Percentiles rank a stretch among this genome's conserved stretches.
Conservation (phyloP, 495 filamentous ascomycete genomes). For the Friedmanniomyces endolithicus region DNA sequence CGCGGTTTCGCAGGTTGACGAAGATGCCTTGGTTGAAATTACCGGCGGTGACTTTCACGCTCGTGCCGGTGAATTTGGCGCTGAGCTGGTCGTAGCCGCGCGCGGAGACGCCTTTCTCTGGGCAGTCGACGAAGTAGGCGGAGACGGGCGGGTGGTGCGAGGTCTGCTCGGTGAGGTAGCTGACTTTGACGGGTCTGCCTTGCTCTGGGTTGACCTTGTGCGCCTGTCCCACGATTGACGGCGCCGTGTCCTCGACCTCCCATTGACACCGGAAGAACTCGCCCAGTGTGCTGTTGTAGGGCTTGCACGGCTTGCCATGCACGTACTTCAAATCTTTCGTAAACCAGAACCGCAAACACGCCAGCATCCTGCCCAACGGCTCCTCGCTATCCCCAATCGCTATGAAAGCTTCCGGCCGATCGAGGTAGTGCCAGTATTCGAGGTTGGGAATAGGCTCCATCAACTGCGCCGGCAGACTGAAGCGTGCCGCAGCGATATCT, state of each 20-base stretch:
- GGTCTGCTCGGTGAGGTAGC: constrained; percentile 93
- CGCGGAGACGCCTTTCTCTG: constrained; percentile 77
- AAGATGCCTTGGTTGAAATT: constrained; percentile 94
- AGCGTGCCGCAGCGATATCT: constrained; percentile 89
- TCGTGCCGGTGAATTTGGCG: constrained; percentile 95
- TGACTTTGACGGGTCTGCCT: constrained; percentile 55
- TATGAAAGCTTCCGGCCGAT: constrained; percentile 87
- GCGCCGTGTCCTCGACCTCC: constrained; percentile 63
- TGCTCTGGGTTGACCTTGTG: constrained; percentile 27
- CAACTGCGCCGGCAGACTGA: constrained; percentile 89
- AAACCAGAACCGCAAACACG: constrained; percentile 91
- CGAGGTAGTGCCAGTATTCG: constrained; percentile 98
- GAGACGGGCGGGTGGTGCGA: constrained; percentile 97
- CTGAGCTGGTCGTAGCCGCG: constrained; percentile 89
- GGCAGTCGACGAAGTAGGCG: constrained; percentile 87
- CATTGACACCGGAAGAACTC: constrained; percentile 98
- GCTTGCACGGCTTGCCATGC: constrained; percentile 96
- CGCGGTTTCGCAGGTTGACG: constrained; percentile 64
- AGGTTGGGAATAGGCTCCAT: constrained; percentile 91
- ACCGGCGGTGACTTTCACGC: constrained; percentile 78
- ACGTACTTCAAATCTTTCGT: constrained; percentile 98
- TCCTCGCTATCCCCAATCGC: constrained; percentile 94
- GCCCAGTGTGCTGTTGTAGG: constrained; percentile 93
- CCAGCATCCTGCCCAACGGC: constrained; percentile 80
- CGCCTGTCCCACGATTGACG: constrained; percentile 31